Evolutionary conservation across 2,329 filamentous ascomycete genomes (phyloP), one percentile per base, ranked within the genome.

Genomic region (Fusarium pseudograminearum): DNA sequence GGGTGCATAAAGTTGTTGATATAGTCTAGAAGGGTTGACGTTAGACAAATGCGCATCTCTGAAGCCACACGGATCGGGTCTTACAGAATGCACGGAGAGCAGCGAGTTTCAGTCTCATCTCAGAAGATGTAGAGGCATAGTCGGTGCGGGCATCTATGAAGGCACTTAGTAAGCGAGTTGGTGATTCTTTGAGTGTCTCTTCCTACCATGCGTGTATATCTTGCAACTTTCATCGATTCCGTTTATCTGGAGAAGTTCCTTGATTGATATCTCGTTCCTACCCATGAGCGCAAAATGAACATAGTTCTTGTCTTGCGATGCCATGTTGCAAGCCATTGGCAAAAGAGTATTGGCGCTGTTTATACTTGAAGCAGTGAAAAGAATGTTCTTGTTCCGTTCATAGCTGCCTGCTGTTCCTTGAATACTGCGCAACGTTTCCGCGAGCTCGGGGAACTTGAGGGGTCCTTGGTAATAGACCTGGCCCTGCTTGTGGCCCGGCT

Each of bases 311-410:
- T 87, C 84, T 78, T 89, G 86, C 24, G 79, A 78, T 9, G 90
- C 90, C 94, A 98, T 98, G 73, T 93, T 88, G 78, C 96, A 98
- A 8, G 94, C 93, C 76, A 97, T 83, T 1, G 94, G 93, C 33
- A 97, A 82, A 55, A 98, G 78, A 33, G 87, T 86, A 0, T 92
- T 86, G 18, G 90, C 88, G 76, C 93, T 96, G 77, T 87, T 87
- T 52, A 97, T 80, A 65, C 86, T 94, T 0, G 92, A 90, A 5
- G 92, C 90, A 7, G 90, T 91, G 76, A 97, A 97, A 5, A 98
- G 79, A 18, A 97, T 86, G 74, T 94, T 94, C 52, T 86, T 86
- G 74, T 92, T 93, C 38, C 80, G 76, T 33, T 76, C 67, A 55
- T 81, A 81, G 50, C 80, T 78, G 7, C 89, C 89, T 28, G 82